Percentiles rank a stretch among this genome's conserved stretches.
Conservation (phyloP, 352 stramenopile species). For the Phytophthora pisi region DNA sequence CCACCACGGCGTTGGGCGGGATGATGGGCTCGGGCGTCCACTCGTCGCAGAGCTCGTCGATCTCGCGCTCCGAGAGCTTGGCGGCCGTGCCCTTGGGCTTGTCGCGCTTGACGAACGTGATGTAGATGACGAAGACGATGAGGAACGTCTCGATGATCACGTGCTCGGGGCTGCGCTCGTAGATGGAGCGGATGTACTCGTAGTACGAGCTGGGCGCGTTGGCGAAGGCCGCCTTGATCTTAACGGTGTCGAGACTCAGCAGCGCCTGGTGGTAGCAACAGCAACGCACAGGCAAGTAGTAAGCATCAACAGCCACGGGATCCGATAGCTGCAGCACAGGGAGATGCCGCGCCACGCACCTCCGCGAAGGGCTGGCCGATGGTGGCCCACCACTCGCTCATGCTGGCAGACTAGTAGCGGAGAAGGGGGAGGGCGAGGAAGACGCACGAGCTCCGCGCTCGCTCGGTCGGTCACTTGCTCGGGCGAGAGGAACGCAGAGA, state of each 20-base stretch:
- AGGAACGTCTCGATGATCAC: slow-evolving; percentile 98
- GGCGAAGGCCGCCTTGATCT: slow-evolving; percentile 66
- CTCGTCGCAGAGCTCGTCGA: slow-evolving; percentile 91
- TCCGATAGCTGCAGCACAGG: background rate
- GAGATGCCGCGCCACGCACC: slow-evolving; percentile 29
- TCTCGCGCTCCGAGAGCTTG: slow-evolving; percentile 87
- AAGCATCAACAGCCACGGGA: background rate
- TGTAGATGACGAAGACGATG: slow-evolving; percentile 96
- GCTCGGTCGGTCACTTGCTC: background rate
- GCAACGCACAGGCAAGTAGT: too few species aligned
- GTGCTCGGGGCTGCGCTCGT: slow-evolving; percentile 90
- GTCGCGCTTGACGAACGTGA: slow-evolving; percentile 90
- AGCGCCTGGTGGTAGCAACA: slow-evolving; percentile 43
- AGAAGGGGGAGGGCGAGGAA: background rate
- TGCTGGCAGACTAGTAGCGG: slow-evolving; percentile 30
- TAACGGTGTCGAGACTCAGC: slow-evolving; percentile 57
- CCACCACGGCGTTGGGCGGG: slow-evolving; percentile 43
- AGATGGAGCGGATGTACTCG: slow-evolving; percentile 85
- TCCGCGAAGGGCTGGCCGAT: slow-evolving; percentile 79
- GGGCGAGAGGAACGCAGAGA: slow-evolving; percentile 6
- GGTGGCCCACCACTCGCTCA: slow-evolving; percentile 83
- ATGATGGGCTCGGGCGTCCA: slow-evolving; percentile 91
- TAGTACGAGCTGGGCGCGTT: slow-evolving; percentile 78
- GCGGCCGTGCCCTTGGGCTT: slow-evolving; percentile 57
- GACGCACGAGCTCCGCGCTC: background rate